Evolutionary conservation across 495 filamentous ascomycete genomes (phyloP), one percentile per base, ranked within the genome.

Genomic region (Friedmanniomyces simplex): DNA sequence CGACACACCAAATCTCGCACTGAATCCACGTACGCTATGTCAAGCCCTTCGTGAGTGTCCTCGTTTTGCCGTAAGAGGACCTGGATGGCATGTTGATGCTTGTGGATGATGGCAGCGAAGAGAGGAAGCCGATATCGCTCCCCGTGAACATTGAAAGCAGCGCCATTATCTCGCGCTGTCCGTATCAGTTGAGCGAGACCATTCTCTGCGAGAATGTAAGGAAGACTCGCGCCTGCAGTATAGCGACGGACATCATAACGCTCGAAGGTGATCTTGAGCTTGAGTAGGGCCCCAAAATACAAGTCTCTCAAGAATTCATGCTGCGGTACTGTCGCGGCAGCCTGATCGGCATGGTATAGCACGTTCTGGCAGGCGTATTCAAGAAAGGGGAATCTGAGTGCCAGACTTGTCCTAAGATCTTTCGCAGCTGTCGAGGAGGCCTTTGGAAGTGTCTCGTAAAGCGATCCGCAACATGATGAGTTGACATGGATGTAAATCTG

Each of bases 291-390:
- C 2, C n/a, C 18, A 37, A 52, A 24, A 6, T 14, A 5, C 4
- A 52, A n/a, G 12, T 7, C 2, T 11, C 21, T 14, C 10, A 52
- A 10, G 30, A 52, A 52, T 8, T 34, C 26, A 2, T 14, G 11
- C 49, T 52, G 49, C 3, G 8, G 24, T 14, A 32, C 16, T 13
- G 24, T 11, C 2, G 1, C 1, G 12, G 39, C 54, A 49, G 57
- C 49, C 18, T 52, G 21, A 2, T 59, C 36, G 18, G 57, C 49
- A 48, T 53, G 50, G 24, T 53, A 45, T 12, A 59, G 36, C 12
- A 59, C 24, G 0, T 28, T 10, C 13, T 25, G 30, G 0, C 20
- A 10, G 26, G 48, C 49, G 11, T 52, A 53, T 47, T 53, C 20
- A 0, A 59, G 34, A 24, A 59, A 59, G 0, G 57, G 57, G n/a